Percentiles rank a stretch among this genome's conserved stretches.
Evolutionary conservation across 2,329 filamentous ascomycete genomes (phyloP).

Genomic region (Ascochyta clinopodiicola): DNA sequence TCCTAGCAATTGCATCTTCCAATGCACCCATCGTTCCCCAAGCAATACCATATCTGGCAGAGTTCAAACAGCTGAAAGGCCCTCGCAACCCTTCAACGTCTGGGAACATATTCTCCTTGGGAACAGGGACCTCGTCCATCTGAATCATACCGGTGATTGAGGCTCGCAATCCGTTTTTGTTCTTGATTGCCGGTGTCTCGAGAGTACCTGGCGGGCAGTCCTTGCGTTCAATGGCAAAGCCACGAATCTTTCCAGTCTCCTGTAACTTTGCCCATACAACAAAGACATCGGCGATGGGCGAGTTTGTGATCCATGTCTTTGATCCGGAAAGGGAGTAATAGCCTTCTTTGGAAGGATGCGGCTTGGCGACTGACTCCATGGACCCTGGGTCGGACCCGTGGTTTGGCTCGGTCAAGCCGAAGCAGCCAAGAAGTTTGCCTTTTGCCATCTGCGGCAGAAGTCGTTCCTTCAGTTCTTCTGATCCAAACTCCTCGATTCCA

Average conservation of each 20-base stretch:
- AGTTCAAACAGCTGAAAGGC: constrained; percentile 94
- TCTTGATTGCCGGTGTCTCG: constrained; percentile 88
- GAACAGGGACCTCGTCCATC: constrained; percentile 86
- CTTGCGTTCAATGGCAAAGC: constrained; percentile 86
- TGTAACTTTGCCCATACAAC: constrained; percentile 93
- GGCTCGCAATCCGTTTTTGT: constrained; percentile 93
- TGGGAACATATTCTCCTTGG: constrained; percentile 92
- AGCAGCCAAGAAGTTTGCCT: constrained; percentile 82
- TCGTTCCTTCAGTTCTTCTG: constrained; percentile 84
- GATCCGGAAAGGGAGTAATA: constrained; percentile 79
- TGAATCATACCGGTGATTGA: constrained; percentile 99
- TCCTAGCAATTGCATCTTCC: constrained; percentile 84
- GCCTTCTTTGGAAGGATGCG: constrained; percentile 82
- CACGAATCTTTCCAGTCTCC: constrained; percentile 90
- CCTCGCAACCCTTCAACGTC: constrained; percentile 84
- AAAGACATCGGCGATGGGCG: constrained; percentile 83
- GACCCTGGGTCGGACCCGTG: constrained; percentile 90
- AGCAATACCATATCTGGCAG: constrained; percentile 89
- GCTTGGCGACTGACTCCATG: constrained; percentile 87
- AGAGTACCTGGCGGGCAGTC: constrained; percentile 87
- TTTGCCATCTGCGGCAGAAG: constrained; percentile 82
- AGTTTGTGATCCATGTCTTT: constrained; percentile 97
- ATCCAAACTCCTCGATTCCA: constrained; percentile 85
- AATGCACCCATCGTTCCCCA: constrained; percentile 93
- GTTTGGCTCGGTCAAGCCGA: constrained; percentile 90